Evolutionary conservation across 179 eudicot genomes (phyloP).

Genomic region (Spinacia oleracea): DNA sequence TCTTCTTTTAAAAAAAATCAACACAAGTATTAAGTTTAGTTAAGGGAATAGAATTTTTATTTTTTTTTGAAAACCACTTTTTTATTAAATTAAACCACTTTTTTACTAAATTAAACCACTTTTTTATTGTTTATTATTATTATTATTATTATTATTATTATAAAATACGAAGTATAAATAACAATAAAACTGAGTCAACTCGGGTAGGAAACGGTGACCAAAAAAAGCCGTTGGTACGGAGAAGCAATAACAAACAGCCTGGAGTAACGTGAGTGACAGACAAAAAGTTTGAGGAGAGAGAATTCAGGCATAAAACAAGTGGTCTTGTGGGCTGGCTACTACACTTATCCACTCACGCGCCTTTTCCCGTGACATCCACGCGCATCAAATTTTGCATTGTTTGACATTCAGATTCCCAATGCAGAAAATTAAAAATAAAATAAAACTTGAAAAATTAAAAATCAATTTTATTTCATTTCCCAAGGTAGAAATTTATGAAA

Average conservation of each 20-base stretch:
- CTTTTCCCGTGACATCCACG: background rate
- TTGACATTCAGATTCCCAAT: constrained; percentile 23
- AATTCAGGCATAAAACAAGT: background rate
- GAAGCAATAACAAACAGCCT: constrained; percentile 28
- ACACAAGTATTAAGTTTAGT: too few relatives aligned
- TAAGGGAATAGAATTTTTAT: too few relatives aligned
- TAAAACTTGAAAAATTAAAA: background rate
- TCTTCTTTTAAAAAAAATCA: too few relatives aligned
- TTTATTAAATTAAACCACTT: too few relatives aligned
- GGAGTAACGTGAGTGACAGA: constrained; percentile 25
- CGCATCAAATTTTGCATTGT: constrained; percentile 16
- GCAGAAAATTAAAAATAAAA: background rate
- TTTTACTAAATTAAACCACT: too few relatives aligned
- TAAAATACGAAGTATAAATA: too few relatives aligned
- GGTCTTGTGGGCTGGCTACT: background rate
- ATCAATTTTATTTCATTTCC: background rate
- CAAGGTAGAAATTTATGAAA: constrained; percentile 11
- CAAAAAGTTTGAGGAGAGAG: background rate
- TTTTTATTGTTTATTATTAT: too few relatives aligned
- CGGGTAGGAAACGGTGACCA: background rate
- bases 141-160: too few relatives aligned
- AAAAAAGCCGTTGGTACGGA: constrained; percentile 34
- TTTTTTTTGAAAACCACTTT: too few relatives aligned
- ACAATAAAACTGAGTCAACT: constrained; percentile 4
- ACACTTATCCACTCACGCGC: constrained; percentile 9